Percentiles rank a stretch among this genome's conserved stretches.
Conservation (phyloP, 164 flowering plant species). For the Piper betle region DNA sequence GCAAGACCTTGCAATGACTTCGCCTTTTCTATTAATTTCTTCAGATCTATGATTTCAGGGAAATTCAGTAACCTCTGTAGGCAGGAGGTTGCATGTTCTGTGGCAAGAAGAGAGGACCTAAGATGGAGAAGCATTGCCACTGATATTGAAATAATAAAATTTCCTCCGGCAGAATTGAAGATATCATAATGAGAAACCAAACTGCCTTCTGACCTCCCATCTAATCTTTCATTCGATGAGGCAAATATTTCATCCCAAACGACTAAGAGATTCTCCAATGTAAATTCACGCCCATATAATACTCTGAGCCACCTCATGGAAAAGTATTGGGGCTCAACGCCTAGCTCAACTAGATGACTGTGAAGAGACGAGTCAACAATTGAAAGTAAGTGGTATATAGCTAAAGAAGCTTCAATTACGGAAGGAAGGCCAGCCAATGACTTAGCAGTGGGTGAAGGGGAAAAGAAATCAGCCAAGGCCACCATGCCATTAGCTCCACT, state of each 20-base stretch:
- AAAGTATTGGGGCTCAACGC: constrained; percentile 97
- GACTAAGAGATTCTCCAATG: constrained; percentile 52
- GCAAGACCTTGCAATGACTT: constrained; percentile 66
- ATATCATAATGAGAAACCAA: constrained; percentile 19
- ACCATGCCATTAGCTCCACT: constrained; percentile 59
- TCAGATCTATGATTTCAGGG: constrained; percentile 47
- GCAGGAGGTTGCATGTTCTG: constrained; percentile 80
- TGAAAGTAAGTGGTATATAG: constrained; percentile 75
- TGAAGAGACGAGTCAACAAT: constrained; percentile 71
- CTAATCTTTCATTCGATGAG: constrained; percentile 32
- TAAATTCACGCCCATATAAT: constrained; percentile 84
- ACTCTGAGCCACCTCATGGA: constrained; percentile 92
- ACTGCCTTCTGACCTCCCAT: constrained; percentile 17
- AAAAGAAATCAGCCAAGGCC: constrained; percentile 75
- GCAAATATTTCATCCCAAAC: constrained; percentile 94
- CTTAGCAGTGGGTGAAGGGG: constrained; percentile 36
- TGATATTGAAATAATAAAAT: constrained; percentile 67
- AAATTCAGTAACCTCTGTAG: constrained; percentile 80
- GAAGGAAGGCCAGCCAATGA: constrained; percentile 57
- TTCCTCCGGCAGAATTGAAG: constrained; percentile 56
- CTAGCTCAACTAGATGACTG: constrained; percentile 78
- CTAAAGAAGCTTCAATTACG: constrained; percentile 84
- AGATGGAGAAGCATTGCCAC: constrained; percentile 80
- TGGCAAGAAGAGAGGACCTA: constrained; percentile 80
- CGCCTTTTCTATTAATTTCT: constrained; percentile 60